Evolutionary conservation across 1,139 yeast species (phyloP).

Genomic region (Scheffersomyces parashehatae): DNA sequence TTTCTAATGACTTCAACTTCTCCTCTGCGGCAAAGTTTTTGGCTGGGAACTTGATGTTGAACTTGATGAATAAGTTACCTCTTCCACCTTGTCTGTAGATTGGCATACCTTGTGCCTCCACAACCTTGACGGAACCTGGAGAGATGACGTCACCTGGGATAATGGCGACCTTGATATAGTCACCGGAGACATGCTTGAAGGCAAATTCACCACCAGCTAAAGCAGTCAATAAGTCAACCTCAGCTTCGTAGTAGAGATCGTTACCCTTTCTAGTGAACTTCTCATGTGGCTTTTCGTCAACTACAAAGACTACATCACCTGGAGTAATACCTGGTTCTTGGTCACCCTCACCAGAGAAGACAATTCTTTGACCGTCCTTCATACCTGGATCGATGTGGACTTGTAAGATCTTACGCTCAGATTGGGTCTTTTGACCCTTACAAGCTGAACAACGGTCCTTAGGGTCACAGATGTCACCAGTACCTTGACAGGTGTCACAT

Average conservation of each 20-base stretch:
- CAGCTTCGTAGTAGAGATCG: constrained; percentile 82
- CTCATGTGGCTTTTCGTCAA: constrained; percentile 85
- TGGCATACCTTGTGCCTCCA: constrained; percentile 97
- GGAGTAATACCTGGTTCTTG: constrained; percentile 95
- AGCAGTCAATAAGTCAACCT: constrained; percentile 89
- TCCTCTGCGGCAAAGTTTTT: constrained; percentile 66
- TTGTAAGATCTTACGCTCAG: constrained; percentile 90
- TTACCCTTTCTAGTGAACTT: constrained; percentile 85
- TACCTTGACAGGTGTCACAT: constrained; percentile 91
- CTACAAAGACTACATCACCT: constrained; percentile 92
- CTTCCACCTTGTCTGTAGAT: constrained; percentile 71
- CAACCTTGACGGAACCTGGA: constrained; percentile 79
- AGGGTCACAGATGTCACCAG: constrained; percentile 85
- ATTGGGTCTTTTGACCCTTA: constrained; percentile 82
- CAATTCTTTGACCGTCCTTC: constrained; percentile 91
- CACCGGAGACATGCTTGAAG: constrained; percentile 85
- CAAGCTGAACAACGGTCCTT: constrained; percentile 89
- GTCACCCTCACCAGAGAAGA: constrained; percentile 95
- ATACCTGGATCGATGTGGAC: constrained; percentile 97
- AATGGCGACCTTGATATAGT: constrained; percentile 77
- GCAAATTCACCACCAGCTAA: constrained; percentile 94
- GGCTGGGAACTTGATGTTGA: constrained; percentile 71
- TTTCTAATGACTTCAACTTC: constrained; percentile 63
- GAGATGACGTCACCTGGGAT: constrained; percentile 92
- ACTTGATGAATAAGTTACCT: constrained; percentile 73